Conservation (phyloP, 202 grass and related monocot species). For the Dendrocalamus latiflorus region DNA sequence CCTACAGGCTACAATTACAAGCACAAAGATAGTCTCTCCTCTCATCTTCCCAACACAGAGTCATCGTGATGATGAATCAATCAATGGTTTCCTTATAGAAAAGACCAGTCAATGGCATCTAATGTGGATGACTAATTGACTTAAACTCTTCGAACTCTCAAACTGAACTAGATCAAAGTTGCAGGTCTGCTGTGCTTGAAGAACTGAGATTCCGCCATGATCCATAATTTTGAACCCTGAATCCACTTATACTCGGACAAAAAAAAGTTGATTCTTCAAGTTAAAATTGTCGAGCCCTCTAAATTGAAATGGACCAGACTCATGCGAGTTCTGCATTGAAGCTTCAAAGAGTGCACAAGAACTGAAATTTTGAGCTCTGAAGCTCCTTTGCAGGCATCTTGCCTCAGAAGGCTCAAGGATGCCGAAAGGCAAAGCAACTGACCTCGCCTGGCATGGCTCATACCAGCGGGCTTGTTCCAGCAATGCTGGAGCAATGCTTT, state of each 20-base stretch:
- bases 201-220: not conserved
- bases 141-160: not conserved
- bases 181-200: not conserved
- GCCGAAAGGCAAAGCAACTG: not conserved
- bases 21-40: not conserved
- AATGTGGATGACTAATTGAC: not conserved
- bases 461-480: not conserved
- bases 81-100: not conserved
- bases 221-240: not conserved
- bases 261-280: not conserved
- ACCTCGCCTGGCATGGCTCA: not conserved
- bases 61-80: not conserved
- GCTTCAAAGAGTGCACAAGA: not conserved
- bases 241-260: not conserved
- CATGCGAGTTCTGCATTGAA: not conserved
- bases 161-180: not conserved
- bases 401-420: not conserved
- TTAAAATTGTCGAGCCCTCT: not conserved
- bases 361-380: not conserved
- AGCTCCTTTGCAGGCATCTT: not conserved
- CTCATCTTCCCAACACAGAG: not conserved
- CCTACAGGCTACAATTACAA: not conserved
- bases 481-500: conserved; percentile 2
- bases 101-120: not conserved
- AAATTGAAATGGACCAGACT: not conserved